Evolutionary conservation across 2,329 filamentous ascomycete genomes (phyloP).

Genomic region (Botrytis cinerea): DNA sequence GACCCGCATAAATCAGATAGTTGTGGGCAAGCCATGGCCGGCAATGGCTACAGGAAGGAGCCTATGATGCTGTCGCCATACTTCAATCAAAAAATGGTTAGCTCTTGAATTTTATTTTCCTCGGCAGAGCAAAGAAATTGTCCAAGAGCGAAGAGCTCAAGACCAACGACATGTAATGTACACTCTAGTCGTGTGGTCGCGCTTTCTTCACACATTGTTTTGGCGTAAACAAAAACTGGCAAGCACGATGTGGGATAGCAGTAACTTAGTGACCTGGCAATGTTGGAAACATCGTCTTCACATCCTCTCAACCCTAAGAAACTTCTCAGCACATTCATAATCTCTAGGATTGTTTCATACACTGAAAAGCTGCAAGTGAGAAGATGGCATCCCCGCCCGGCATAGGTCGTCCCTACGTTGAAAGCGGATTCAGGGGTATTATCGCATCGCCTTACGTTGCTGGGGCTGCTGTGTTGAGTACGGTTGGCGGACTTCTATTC

Average conservation of each 20-base stretch:
- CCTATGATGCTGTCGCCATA: not conserved
- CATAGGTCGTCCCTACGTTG: not conserved
- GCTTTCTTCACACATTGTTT: not conserved
- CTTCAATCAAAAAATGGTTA: not conserved
- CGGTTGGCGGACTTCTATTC: conserved; percentile 17
- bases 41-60: not conserved
- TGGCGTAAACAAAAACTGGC: not conserved
- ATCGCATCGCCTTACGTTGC: conserved; percentile 18
- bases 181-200: not conserved
- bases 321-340: not conserved
- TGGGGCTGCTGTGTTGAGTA: conserved; percentile 12
- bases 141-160: not conserved
- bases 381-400: not conserved
- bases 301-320: not conserved
- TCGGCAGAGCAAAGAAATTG: not conserved
- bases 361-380: not conserved
- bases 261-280: not conserved
- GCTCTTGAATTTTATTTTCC: not conserved
- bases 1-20: not conserved
- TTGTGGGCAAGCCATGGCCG: not conserved
- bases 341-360: not conserved
- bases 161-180: not conserved
- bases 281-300: not conserved
- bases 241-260: conserved; percentile 7
- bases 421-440: conserved; percentile 11